Conservation (phyloP, 1,284 basidiomycete species). For the Somion occarium region DNA sequence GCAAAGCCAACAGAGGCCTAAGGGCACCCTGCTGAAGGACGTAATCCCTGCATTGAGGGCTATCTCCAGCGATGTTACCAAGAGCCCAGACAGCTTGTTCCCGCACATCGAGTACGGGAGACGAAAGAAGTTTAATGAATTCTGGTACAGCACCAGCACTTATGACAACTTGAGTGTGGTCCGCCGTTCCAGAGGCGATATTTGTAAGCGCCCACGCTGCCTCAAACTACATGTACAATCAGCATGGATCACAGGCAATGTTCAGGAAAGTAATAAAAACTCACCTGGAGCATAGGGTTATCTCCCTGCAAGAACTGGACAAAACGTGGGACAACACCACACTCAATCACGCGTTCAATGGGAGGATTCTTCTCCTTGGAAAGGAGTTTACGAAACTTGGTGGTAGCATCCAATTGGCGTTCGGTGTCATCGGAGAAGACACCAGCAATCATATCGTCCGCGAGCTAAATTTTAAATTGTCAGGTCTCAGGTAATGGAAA, state of each 20-base stretch:
- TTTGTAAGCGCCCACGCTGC: constrained; percentile 99
- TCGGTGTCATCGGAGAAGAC: constrained; percentile 93
- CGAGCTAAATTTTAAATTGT: constrained; percentile 48
- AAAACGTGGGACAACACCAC: constrained; percentile 95
- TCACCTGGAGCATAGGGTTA: constrained; percentile 93
- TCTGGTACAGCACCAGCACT: constrained; percentile 93
- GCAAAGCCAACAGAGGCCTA: constrained; percentile 63
- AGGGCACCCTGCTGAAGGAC: constrained; percentile 77
- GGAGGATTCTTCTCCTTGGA: constrained; percentile 99
- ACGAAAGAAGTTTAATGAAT: constrained; percentile 92
- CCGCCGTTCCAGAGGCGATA: constrained; percentile 98
- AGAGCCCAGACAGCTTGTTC: constrained; percentile 98
- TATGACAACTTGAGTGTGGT: constrained; percentile 98
- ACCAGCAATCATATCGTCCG: constrained; percentile 89
- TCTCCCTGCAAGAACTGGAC: constrained; percentile 89
- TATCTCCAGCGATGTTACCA: constrained; percentile 95
- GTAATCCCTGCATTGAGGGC: constrained; percentile 90
- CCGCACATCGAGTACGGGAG: constrained; percentile 85
- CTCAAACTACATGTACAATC: constrained; percentile 71
- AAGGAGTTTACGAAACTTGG: constrained; percentile 95
- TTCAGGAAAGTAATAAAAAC: constrained; percentile 18
- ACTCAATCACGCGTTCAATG: constrained; percentile 99
- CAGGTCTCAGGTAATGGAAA: constrained; percentile 12
- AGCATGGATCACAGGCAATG: background rate
- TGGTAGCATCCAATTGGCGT: constrained; percentile 91